Conservation (phyloP, 169 alveolate species). For the Besnoitia besnoiti region DNA sequence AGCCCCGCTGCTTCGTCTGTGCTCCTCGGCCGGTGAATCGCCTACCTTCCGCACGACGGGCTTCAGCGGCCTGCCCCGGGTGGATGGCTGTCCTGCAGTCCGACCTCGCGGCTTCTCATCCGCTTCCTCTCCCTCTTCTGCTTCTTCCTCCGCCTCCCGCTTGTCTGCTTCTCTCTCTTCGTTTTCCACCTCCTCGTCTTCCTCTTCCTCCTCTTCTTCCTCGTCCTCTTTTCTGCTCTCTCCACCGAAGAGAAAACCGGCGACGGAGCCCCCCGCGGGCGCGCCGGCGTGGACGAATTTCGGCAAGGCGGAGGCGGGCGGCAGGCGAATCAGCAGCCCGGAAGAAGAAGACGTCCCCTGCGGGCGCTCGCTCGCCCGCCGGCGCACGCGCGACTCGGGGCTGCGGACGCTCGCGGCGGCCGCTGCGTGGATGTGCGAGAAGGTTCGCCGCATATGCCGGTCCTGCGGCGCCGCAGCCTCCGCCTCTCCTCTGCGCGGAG, state of each 20-base stretch:
- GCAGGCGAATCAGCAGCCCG: background rate
- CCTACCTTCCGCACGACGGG: background rate
- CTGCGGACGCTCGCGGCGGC: background rate
- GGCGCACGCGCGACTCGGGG: background rate
- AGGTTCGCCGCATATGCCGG: background rate
- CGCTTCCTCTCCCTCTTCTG: background rate
- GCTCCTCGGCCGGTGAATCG: background rate
- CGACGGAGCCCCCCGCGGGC: background rate
- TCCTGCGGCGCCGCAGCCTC: too few relatives aligned
- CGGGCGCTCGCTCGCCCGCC: background rate
- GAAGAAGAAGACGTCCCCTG: background rate
- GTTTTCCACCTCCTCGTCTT: background rate
- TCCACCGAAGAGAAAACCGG: background rate
- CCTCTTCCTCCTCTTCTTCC: background rate
- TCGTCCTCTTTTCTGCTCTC: background rate
- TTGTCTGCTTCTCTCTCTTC: background rate
- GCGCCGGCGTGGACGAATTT: background rate
- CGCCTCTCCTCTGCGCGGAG: too few relatives aligned
- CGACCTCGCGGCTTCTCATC: too few relatives aligned
- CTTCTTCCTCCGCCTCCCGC: background rate
- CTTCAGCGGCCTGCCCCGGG: too few relatives aligned
- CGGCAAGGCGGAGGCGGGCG: background rate
- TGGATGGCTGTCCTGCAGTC: too few relatives aligned
- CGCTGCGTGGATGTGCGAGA: background rate
- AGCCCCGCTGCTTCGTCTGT: background rate